phyloP scores from a whole-genome alignment of 768 basidiomycete species.

The Podaxis pistillaris region DNA sequence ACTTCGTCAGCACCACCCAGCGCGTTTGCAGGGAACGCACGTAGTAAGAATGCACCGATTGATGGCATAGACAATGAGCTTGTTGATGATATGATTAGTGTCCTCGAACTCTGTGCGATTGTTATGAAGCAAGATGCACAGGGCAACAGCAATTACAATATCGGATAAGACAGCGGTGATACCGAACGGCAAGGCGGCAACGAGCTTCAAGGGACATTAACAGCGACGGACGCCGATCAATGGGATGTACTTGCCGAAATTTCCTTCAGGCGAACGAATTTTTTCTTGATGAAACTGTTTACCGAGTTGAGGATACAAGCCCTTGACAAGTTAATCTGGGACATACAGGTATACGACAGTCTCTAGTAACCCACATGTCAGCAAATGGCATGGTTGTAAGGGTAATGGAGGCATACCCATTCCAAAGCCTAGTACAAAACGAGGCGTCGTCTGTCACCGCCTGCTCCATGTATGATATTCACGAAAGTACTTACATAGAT shows the following conservation, averaged over 20 bases:
- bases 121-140: constrained; percentile 40
- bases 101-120: constrained; percentile 39
- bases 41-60: constrained; percentile 53
- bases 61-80: constrained; percentile 45
- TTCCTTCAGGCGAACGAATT: constrained; percentile 34
- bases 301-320: neutral
- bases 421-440: constrained; percentile 32
- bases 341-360: constrained; percentile 37
- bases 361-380: constrained; percentile 22
- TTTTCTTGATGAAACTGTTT: constrained; percentile 35
- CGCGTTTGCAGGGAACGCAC: constrained; percentile 27
- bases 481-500: constrained; percentile 34
- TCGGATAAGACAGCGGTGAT: constrained; percentile 45
- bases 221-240: neutral
- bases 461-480: neutral
- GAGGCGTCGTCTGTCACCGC: neutral
- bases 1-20: neutral
- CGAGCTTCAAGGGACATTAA: constrained; percentile 23
- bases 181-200: constrained; percentile 43
- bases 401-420: constrained; percentile 28
- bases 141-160: constrained; percentile 39
- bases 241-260: constrained; percentile 27
- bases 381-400: neutral
- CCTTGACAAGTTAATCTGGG: neutral
- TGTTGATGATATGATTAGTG: constrained; percentile 44